Conservation (phyloP, 2,329 filamentous ascomycete species). For the Falciphora oryzae region DNA sequence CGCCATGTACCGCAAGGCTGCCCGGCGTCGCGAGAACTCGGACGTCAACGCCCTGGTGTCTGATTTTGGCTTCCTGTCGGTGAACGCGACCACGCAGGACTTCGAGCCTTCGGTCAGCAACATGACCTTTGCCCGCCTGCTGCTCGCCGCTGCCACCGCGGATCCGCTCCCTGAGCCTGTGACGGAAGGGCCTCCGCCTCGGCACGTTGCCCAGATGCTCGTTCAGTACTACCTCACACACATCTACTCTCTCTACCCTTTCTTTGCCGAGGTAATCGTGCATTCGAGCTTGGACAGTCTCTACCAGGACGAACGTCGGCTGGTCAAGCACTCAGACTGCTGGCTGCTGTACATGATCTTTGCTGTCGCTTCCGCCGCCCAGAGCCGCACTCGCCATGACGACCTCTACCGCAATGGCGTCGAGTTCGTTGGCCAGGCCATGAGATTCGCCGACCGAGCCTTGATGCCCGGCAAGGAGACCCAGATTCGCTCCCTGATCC, state of each 20-base stretch:
- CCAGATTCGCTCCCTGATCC: constrained; percentile 80
- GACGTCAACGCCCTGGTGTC: constrained; percentile 90
- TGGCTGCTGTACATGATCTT: constrained; percentile 89
- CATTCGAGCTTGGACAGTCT: constrained; percentile 75
- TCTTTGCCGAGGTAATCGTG: constrained; percentile 74
- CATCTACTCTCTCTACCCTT: constrained; percentile 72
- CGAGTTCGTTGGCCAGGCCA: constrained; percentile 54
- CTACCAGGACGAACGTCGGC: constrained; percentile 57
- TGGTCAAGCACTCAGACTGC: constrained; percentile 64
- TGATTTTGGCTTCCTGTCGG: constrained; percentile 89
- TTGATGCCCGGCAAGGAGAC: constrained; percentile 77
- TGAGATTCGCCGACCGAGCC: constrained; percentile 75
- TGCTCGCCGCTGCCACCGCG: constrained; percentile 75
- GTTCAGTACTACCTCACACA: constrained; percentile 82
- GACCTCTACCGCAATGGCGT: constrained; percentile 54
- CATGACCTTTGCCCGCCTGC: constrained; percentile 87
- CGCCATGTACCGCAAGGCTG: constrained; percentile 59
- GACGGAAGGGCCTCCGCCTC: constrained; percentile 60
- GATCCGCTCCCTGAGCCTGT: constrained; percentile 56
- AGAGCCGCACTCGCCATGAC: constrained; percentile 64
- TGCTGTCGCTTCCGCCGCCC: constrained; percentile 70
- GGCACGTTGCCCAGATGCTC: constrained; percentile 60
- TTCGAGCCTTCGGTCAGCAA: constrained; percentile 84
- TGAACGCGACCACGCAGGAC: constrained; percentile 90
- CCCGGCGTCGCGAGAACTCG: constrained; percentile 64